Evolutionary conservation across 345 rosid genomes (phyloP).

Genomic region (Citrus sp.): DNA sequence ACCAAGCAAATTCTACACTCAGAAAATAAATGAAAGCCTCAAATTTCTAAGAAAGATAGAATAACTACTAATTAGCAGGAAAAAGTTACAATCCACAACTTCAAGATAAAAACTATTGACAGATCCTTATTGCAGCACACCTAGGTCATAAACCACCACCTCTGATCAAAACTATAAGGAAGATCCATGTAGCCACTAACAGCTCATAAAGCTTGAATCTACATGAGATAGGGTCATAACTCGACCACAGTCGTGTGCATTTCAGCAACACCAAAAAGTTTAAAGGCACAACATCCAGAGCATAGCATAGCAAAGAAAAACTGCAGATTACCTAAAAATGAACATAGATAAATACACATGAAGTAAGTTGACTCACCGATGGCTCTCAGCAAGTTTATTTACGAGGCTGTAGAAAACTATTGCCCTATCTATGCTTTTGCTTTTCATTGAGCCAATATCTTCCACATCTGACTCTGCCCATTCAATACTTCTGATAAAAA

Average conservation of each 20-base stretch:
- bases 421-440: conserved; percentile 52
- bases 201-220: not conserved
- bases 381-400: conserved; percentile 74
- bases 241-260: not conserved
- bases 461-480: conserved; percentile 77
- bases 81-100: not conserved
- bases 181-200: not conserved
- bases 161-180: not conserved
- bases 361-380: conserved; percentile 50
- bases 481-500: conserved; percentile 69
- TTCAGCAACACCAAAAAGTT: not conserved
- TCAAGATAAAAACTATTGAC: not conserved
- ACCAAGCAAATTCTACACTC: not conserved
- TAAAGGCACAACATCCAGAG: not conserved
- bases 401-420: conserved; percentile 77
- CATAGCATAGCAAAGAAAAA: not conserved
- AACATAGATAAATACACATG: not conserved
- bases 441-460: conserved; percentile 35
- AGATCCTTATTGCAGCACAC: not conserved
- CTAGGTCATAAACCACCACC: not conserved
- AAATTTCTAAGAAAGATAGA: not conserved
- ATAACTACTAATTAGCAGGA: not conserved
- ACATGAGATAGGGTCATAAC: not conserved
- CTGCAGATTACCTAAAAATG: not conserved
- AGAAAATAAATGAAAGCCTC: not conserved